phyloP scores from a whole-genome alignment of 768 basidiomycete genomes.

The Boletus coccyginus region DNA sequence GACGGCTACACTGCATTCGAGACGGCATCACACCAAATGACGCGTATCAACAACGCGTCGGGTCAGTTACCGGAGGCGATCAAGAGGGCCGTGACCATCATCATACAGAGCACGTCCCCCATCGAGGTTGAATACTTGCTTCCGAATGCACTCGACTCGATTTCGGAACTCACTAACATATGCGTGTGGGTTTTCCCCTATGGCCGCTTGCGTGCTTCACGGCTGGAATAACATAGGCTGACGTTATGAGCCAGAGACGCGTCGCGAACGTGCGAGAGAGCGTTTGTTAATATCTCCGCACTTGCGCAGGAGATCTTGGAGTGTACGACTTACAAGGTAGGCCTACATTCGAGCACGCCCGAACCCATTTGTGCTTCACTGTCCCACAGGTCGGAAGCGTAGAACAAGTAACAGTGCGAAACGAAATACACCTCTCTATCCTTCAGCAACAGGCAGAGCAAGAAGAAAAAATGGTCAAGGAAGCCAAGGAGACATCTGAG shows the following conservation, averaged over 20 bases:
- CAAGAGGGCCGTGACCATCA: constrained; percentile 14
- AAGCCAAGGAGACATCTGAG: constrained; percentile 15
- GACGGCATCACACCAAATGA: constrained; percentile 19
- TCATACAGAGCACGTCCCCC: constrained; percentile 10
- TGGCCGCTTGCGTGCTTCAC: background rate
- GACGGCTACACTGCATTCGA: constrained; percentile 22
- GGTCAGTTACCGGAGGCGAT: constrained; percentile 16
- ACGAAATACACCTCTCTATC: constrained; percentile 16
- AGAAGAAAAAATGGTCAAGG: constrained; percentile 9
- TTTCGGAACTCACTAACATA: constrained; percentile 18
- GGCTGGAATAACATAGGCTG: background rate
- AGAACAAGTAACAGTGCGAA: constrained; percentile 9
- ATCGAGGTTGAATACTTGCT: constrained; percentile 12
- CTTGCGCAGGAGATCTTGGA: constrained; percentile 20
- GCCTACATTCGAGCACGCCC: background rate
- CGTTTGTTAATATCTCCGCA: constrained; percentile 11
- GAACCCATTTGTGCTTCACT: background rate
- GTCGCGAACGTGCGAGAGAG: constrained; percentile 14
- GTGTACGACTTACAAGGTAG: constrained; percentile 18
- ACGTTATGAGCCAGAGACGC: constrained; percentile 7
- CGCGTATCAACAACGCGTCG: constrained; percentile 19
- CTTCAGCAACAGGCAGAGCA: constrained; percentile 13
- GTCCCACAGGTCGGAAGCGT: constrained; percentile 7
- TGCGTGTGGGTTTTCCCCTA: constrained; percentile 7
- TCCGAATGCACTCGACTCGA: constrained; percentile 17